These are phyloP conservation scores for Ganoderma multipileum DNA, from an alignment of 1,284 basidiomycete species.

Conservation along the genomic window DNA sequence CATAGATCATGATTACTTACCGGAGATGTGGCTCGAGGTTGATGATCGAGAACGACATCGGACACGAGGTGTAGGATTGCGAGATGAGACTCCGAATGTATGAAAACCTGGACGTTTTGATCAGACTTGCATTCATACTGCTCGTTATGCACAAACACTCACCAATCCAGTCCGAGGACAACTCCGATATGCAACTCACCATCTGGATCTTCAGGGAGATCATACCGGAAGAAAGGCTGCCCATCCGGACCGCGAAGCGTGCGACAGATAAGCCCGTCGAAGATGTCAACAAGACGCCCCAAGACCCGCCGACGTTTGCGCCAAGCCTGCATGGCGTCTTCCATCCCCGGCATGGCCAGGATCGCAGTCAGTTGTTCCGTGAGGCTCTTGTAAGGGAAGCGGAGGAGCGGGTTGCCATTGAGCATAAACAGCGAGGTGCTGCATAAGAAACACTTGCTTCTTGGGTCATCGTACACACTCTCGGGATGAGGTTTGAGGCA, in stretches of 20 bases:
- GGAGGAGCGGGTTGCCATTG: constrained; percentile 11
- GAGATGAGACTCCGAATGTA: constrained; percentile 41
- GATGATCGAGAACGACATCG: constrained; percentile 40
- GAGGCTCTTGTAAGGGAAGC: constrained; percentile 16
- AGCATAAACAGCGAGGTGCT: constrained; percentile 6
- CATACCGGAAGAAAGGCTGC: constrained; percentile 31
- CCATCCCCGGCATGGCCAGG: constrained; percentile 29
- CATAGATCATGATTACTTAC: constrained; percentile 15
- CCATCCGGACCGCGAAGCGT: constrained; percentile 30
- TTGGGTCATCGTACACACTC: no score
- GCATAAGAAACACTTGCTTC: no score
- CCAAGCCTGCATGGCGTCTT: constrained; percentile 32
- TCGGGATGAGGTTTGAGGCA: no score
- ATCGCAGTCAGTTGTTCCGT: constrained; percentile 26
- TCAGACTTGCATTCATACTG: not conserved
- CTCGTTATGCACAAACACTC: not conserved
- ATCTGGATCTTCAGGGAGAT: constrained; percentile 4
- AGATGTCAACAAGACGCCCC: constrained; percentile 32
- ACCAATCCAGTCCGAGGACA: constrained; percentile 38
- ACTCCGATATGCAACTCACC: constrained; percentile 37
- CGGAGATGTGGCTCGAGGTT: constrained; percentile 38
- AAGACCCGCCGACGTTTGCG: constrained; percentile 14
- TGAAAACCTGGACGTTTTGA: constrained; percentile 40
- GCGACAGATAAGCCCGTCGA: constrained; percentile 34
- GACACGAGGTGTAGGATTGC: constrained; percentile 42